These are phyloP conservation scores for Dunaliella primolecta DNA, from an alignment of 139 green algal species.

Conservation along the genomic window DNA sequence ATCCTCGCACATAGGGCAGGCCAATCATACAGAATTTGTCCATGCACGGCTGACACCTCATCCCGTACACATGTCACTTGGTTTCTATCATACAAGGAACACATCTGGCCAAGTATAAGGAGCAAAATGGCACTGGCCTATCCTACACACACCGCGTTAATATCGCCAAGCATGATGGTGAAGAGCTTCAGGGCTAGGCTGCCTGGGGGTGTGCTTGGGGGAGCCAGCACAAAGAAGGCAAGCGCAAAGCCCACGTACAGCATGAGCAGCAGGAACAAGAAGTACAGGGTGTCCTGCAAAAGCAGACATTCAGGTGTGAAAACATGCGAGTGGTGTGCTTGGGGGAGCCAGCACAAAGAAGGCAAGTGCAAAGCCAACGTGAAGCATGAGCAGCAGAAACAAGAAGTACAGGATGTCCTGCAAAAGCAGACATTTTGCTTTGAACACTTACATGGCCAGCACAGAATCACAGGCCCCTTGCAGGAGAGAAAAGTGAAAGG, in stretches of 20 bases:
- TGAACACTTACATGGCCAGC: background rate
- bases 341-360: background rate
- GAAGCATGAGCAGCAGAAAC: background rate
- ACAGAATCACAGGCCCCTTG: no score
- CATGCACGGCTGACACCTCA: no score
- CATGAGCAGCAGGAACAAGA: constrained; percentile 17
- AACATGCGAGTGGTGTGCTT: no score
- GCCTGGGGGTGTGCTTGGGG: background rate
- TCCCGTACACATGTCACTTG: no score
- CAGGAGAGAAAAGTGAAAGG: no score
- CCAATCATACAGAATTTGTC: no score
- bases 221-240: background rate
- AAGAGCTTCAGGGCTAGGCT: constrained; percentile 17
- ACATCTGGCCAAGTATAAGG: no score
- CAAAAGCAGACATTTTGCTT: background rate
- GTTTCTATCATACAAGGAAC: no score
- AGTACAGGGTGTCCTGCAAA: constrained; percentile 21
- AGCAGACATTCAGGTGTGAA: no score
- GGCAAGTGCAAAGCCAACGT: constrained; percentile 8
- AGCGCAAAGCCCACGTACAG: constrained; percentile 15
- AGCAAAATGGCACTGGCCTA: no score
- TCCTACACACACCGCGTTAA: no score
- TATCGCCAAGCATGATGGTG: constrained; percentile 19
- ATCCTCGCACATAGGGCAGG: no score
- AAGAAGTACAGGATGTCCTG: background rate